Evolutionary conservation across 192 early-diverging fungal species (phyloP).

Genomic region (Lobosporangium transversale): DNA sequence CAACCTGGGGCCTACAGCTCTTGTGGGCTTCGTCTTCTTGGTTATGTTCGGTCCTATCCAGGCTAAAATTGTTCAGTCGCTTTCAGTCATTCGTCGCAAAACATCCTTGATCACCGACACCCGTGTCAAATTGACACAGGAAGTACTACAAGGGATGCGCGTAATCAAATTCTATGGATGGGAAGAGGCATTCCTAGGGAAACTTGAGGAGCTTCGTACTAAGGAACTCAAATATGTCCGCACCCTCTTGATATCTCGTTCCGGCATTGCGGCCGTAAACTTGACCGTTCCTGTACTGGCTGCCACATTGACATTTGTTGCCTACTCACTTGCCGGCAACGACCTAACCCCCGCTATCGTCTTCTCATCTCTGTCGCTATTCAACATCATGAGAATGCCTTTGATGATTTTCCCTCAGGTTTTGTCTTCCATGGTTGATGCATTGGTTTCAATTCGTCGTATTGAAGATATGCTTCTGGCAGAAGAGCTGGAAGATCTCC

Average conservation of each 20-base stretch:
- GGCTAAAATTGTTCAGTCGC: slow-evolving; percentile 30
- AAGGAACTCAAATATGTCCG: slow-evolving; percentile 54
- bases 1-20: slow-evolving; percentile 68
- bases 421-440: slow-evolving; percentile 81
- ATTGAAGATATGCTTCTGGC: slow-evolving; percentile 81
- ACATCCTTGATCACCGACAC: slow-evolving; percentile 70
- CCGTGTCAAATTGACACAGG: slow-evolving; percentile 77
- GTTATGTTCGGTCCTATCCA: slow-evolving; percentile 53
- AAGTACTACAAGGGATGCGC: slow-evolving; percentile 76
- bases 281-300: slow-evolving; percentile 53
- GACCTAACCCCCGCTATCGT: slow-evolving; percentile 74
- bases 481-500: slow-evolving; percentile 67
- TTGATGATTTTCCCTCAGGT: slow-evolving; percentile 85
- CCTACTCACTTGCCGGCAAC: slow-evolving; percentile 57
- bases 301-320: slow-evolving; percentile 63
- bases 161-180: slow-evolving; percentile 82
- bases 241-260: slow-evolving; percentile 48
- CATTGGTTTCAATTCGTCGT: slow-evolving; percentile 84
- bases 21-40: slow-evolving; percentile 70
- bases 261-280: slow-evolving; percentile 51
- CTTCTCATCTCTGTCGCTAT: slow-evolving; percentile 92
- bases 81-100: slow-evolving; percentile 51
- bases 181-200: slow-evolving; percentile 61
- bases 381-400: slow-evolving; percentile 95
- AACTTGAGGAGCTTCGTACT: slow-evolving; percentile 50